phyloP scores from a whole-genome alignment of 2,329 filamentous ascomycete species.

The Pseudopyricularia javanii region DNA sequence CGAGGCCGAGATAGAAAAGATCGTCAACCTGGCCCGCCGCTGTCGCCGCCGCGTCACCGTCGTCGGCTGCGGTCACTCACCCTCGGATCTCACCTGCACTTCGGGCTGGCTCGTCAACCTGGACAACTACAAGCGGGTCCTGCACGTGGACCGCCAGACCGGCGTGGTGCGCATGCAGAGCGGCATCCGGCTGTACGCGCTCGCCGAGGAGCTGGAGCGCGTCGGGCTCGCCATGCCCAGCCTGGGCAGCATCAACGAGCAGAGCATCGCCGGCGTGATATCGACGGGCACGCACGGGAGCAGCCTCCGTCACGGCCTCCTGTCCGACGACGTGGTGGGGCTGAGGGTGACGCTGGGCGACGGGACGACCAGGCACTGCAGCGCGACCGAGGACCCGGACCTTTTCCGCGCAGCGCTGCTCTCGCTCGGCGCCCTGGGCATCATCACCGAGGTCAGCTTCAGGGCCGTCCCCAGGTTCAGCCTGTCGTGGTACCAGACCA shows the following conservation, averaged over 20 bases:
- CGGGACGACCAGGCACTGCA: conserved; percentile 61
- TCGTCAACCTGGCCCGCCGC: conserved; percentile 65
- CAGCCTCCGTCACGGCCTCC: conserved; percentile 68
- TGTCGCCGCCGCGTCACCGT: conserved; percentile 74
- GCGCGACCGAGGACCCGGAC: conserved; percentile 52
- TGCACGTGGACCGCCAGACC: conserved; percentile 52
- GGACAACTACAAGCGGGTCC: conserved; percentile 64
- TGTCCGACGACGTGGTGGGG: conserved; percentile 65
- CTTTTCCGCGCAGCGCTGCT: conserved; percentile 83
- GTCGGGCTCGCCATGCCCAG: conserved; percentile 79
- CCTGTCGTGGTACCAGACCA: conserved; percentile 75
- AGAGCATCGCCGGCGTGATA: conserved; percentile 86
- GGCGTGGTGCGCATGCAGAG: conserved; percentile 67
- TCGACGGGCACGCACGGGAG: conserved; percentile 90
- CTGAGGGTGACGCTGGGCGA: conserved; percentile 75
- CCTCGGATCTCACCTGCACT: conserved; percentile 82
- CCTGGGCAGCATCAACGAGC: conserved; percentile 86
- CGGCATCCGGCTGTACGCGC: conserved; percentile 69
- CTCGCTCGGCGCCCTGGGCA: conserved; percentile 79
- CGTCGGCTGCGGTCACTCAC: conserved; percentile 86
- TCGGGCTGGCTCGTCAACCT: conserved; percentile 92
- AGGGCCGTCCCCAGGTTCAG: conserved; percentile 69
- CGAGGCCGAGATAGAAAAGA: conserved; percentile 70
- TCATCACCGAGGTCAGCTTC: conserved; percentile 82
- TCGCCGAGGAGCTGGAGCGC: conserved; percentile 63